These are phyloP conservation scores for Noccaea bulbosa DNA, from an alignment of 345 rosid species.

Conservation along the genomic window DNA sequence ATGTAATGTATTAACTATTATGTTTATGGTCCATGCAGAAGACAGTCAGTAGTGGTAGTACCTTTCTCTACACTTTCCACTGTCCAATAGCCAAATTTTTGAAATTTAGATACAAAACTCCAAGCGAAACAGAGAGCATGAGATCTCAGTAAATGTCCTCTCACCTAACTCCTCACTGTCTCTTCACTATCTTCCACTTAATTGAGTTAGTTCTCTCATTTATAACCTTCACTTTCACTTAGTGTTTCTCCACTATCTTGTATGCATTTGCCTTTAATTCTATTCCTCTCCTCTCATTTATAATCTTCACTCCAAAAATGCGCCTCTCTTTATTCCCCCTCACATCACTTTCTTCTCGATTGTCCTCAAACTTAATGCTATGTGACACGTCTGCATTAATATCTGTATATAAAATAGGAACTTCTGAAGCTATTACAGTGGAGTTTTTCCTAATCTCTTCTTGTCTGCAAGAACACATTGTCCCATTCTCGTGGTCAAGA, in stretches of 20 bases:
- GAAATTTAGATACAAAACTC: slow-evolving; percentile 13
- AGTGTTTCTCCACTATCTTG: slow-evolving; percentile 39
- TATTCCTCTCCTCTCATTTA: slow-evolving; percentile 42
- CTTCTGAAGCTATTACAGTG: slow-evolving; percentile 13
- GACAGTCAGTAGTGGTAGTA: slow-evolving; percentile 16
- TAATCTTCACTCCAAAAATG: slow-evolving; percentile 36
- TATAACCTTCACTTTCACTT: slow-evolving; percentile 34
- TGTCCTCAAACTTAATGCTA: slow-evolving; percentile 13
- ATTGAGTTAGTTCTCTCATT: slow-evolving; percentile 34
- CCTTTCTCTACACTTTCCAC: slow-evolving; percentile 29
- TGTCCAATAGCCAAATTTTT: slow-evolving; percentile 11
- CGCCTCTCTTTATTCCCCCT: slow-evolving; percentile 22
- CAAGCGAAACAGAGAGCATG: slow-evolving; percentile 30
- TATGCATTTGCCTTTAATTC: slow-evolving; percentile 25
- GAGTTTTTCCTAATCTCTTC: slow-evolving; percentile 4
- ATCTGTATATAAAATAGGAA: slow-evolving; percentile 21
- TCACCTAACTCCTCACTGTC: slow-evolving; percentile 35
- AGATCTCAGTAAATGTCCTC: slow-evolving; percentile 41
- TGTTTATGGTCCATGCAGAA: slow-evolving; percentile 39
- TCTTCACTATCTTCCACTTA: slow-evolving; percentile 34
- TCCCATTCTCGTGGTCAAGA: background rate
- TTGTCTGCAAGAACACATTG: slow-evolving; percentile 15
- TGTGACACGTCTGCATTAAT: slow-evolving; percentile 15
- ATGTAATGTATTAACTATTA: background rate
- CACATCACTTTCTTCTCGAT: slow-evolving; percentile 11